Base-by-base conservation (phyloP, 1,284 basidiomycete genomes). In the Bothia castanella region DNA sequence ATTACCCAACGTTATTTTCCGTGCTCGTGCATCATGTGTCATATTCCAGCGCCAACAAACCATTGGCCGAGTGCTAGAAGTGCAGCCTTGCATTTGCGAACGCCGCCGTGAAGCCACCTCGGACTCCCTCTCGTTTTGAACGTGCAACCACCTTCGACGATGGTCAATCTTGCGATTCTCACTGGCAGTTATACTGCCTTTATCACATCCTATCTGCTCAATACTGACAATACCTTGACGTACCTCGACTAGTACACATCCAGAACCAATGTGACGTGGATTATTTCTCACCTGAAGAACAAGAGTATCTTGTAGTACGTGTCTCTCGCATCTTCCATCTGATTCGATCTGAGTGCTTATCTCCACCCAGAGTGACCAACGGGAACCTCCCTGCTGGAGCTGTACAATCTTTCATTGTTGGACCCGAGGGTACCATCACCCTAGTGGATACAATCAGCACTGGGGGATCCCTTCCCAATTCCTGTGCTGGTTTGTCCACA, bases 401-500 rank as follows among this genome's bases (percentile, higher is more conserved):
- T 7, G 60, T 87, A 5, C 82, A 87, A 58, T 81, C 82, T 0
- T 87, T 82, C 67, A 61, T 56, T 8, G 71, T 86, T 36, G 68
- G 71, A 9, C 29, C 61, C 1, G 55, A 73, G n/a, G 83, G 80
- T 14, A 58, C 63, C 1, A 56, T 86, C 19, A 58, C 58, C n/a
- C 68, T 78, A 0, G 60, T 80, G 5, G 74, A 78, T 45, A 77
- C 75, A 6, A 64, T 76, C 37, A 58, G 62, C 40, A 78, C 82
- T 2, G 77, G 72, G 10, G 85, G 85, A 8, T 68, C 68, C 47
- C 57, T 61, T 19, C 85, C 83, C 9, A 74, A 78, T 1, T 81
- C 79, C 58, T 71, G 74, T 0, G 69, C 66, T 2, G 72, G 75
- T 2, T 69, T 86, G 35, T 73, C 75, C 11, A 76, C 74, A 8